Base-by-base conservation (phyloP, 2,329 filamentous ascomycete genomes). In the Ophiocordyceps camponoti-saundersi region DNA sequence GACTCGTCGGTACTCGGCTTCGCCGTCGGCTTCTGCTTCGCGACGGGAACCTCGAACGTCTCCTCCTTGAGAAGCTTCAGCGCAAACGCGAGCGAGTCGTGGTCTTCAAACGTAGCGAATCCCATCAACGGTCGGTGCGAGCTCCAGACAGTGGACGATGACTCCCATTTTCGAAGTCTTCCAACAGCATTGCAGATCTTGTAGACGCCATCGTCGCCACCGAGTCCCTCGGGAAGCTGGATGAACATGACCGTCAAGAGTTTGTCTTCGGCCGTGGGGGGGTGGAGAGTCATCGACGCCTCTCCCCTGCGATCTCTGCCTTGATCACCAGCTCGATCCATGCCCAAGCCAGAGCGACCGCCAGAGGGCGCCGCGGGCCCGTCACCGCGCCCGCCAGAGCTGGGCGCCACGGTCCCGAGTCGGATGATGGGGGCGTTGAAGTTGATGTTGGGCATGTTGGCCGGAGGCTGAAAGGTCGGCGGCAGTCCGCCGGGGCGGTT, bases 361-460 rank as follows among this genome's bases (percentile, higher is more conserved):
- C 56, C 53, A 16, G 48, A 48, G 7, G 53, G 49, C 7, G 55
- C 53, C 12, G 57, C 49, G 44, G 55, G 52, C 11, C 53, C 53
- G 21, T 77, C 73, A 52, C 65, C 68, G 46, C 71, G 65, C 18
- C 71, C 67, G 21, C 61, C 23, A 55, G 62, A 58, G 12, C 64
- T 60, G 23, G 80, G 70, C 58, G 86, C 86, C n/a, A 75, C 76
- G 13, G 88, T 90, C 41, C 90, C 92, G 43, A 98, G 75, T 47
- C 92, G 85, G 59, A 98, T 96, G 50, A 96, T 88, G 48, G 90
- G 89, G 34, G 92, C 92, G 58, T 85, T 94, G 70, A 96, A 95
- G 69, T 98, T 95, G 71, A 98, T 95, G 62, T 94, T 93, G 46
- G 90, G 88, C 75, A 95, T 85, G 60, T 92, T 95, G 45, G 85